Evolutionary conservation across 345 rosid species (phyloP).

Genomic region (Salix dunnii): DNA sequence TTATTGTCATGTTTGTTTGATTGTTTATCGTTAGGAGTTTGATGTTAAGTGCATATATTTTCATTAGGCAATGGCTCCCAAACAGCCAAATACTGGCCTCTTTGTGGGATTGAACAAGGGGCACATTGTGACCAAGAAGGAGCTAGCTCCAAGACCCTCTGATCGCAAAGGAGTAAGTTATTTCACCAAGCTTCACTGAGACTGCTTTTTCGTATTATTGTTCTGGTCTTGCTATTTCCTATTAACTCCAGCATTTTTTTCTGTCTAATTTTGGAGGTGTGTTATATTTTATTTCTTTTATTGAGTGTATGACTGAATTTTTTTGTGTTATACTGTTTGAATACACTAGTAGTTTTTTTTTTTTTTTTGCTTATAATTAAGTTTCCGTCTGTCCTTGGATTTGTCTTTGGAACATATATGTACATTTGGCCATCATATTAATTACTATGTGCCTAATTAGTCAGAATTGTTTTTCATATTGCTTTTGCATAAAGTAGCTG

Average conservation of each 20-base stretch:
- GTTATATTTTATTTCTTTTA: background rate
- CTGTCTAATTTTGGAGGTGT: background rate
- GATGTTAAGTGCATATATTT: background rate
- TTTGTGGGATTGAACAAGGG: slow-evolving; percentile 67
- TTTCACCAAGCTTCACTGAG: background rate
- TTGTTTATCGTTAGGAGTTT: background rate
- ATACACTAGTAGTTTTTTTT: background rate
- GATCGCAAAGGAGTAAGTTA: slow-evolving; percentile 54
- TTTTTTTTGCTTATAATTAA: background rate
- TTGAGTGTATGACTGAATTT: background rate
- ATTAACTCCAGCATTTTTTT: background rate
- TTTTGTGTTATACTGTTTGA: background rate
- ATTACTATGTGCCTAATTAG: background rate
- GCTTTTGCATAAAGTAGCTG: background rate
- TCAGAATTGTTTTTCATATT: background rate
- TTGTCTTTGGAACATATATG: background rate
- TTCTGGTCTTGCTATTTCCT: background rate
- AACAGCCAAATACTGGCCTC: slow-evolving; percentile 39
- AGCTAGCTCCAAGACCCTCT: slow-evolving; percentile 51
- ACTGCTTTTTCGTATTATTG: background rate
- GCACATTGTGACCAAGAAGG: slow-evolving; percentile 58
- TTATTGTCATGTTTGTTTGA: background rate
- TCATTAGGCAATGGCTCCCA: slow-evolving; percentile 51
- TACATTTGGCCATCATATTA: background rate
- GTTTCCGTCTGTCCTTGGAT: background rate